Evolutionary conservation across 2,329 filamentous ascomycete species (phyloP), one percentile per base, ranked within the genome.

Genomic region (Pseudocercospora cruenta): DNA sequence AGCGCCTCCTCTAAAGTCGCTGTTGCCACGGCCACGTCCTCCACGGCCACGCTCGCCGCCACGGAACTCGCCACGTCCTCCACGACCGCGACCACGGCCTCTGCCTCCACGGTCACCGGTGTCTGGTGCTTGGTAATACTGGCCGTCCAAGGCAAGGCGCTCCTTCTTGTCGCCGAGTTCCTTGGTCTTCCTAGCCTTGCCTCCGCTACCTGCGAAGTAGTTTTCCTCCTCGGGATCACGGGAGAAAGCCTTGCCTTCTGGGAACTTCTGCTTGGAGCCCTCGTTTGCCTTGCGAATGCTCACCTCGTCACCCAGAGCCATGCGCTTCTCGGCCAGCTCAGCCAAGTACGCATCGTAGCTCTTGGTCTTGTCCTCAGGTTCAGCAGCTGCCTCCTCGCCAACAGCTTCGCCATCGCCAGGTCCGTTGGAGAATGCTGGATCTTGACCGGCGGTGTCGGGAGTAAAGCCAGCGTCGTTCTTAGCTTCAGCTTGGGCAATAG

Each of bases 181-280:
- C 79, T 93, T 92, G 49, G 67, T 64, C 85, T 94, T 89, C 78
- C 92, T 91, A 80, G 88, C 82, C 90, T 97, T 97, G 83, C 90
- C 90, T 69, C 84, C 85, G 72, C 86, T 81, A 74, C 86, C 89
- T 76, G 90, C 82, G 78, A 97, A 90, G 87, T 92, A 97, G 72
- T 79, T 78, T 74, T 91, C 88, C 75, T 93, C 89, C 62, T 87
- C 86, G 57, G 84, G 79, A 66, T 78, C 79, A 72, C 83, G 84
- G 75, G 79, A 76, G 75, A 88, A 74, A 70, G 85, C 82, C 85
- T 94, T 96, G 79, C 93, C 93, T 76, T 87, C 85, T 76, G 91
- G 91, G 92, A 94, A 97, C 87, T 97, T 95, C 88, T 95, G 94
- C 86, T 93, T 92, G 85, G 85, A 87, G 77, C 94, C 94, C 85